Base-by-base conservation (phyloP, 305 asterid genomes). In the Fraxinus latifolia region DNA sequence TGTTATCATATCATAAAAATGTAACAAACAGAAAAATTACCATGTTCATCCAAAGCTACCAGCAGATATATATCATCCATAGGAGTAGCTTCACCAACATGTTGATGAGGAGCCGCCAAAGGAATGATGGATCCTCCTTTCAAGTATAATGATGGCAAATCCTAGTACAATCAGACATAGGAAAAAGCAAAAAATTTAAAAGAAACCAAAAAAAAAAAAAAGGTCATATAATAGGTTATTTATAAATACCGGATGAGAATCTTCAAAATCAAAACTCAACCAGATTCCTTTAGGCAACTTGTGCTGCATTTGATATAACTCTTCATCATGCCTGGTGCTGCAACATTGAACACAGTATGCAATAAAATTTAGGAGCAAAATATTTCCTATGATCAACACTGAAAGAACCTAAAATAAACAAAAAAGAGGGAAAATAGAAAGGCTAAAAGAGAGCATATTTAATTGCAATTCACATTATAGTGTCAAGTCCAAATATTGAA, bases 51-150 rank as follows among this genome's bases (percentile, higher is more conserved):
- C 86, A 95, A 84, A 82, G 98, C 94, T 80, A 95, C 92, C 42
- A 95, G 92, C 81, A 95, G 92, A 23, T 80, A 39, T 37, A 93
- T 85, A 86, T 95, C 98, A 79, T 93, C 97, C 0, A 89, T 86
- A 17, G 76, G 86, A 78, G 88, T 91, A 85, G 94, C 93, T 87
- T 92, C 97, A 83, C 89, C 97, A 77, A 91, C 93, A 87, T 93
- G 91, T 88, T 91, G 98, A 86, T 85, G 76, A 65, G 88, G 91
- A 76, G 91, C 93, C 79, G 88, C 95, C 77, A 85, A 80, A 19
- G 96, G 98, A 82, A 96, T 85, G 47, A 96, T 94, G 34, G 97
- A 94, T 90, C 99, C 99, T 79, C 99, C 97, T 87, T 78, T 87
- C 80, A 94, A 90, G 89, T 94, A 96, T 36, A 96, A 79, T 53